Conservation (phyloP, 208 protist genomes). For the Crithidia brevicula region DNA sequence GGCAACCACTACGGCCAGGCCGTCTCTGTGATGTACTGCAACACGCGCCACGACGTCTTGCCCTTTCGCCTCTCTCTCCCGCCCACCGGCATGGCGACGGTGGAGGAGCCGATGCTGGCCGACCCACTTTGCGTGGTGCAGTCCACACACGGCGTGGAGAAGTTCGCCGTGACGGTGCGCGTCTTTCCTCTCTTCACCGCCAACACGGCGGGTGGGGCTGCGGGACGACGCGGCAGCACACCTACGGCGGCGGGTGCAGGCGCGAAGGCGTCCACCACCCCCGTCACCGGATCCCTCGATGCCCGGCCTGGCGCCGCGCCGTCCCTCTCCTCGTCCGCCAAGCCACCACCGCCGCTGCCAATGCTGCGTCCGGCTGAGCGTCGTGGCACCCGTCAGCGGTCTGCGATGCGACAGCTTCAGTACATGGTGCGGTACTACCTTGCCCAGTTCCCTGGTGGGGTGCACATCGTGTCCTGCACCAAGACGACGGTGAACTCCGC, state of each 20-base stretch:
- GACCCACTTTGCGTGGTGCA: conserved; percentile 72
- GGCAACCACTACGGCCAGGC: conserved; percentile 86
- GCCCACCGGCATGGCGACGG: conserved; percentile 39
- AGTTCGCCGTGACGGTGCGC: conserved; percentile 37
- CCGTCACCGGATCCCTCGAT: conserved; percentile 9
- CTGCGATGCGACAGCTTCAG: conserved; percentile 50
- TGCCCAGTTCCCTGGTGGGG: conserved; percentile 49
- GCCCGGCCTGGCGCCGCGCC: conserved; percentile 8
- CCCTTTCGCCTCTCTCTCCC: conserved; percentile 69
- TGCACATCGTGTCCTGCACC: conserved; percentile 57
- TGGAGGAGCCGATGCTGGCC: conserved; percentile 75
- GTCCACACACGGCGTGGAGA: conserved; percentile 35
- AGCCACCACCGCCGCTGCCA: neutral
- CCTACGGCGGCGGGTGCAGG: neutral
- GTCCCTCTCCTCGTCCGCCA: neutral
- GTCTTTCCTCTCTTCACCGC: conserved; percentile 39
- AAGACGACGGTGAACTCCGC: conserved; percentile 49
- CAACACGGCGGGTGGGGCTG: conserved; percentile 3
- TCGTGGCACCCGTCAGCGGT: conserved; percentile 27
- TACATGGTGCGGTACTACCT: conserved; percentile 61
- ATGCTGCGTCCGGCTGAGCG: conserved; percentile 10
- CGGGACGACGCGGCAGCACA: conserved; percentile 1
- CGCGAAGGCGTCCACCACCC: neutral
- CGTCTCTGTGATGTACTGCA: conserved; percentile 81
- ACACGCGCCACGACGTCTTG: conserved; percentile 67